Evolutionary conservation across 2,329 filamentous ascomycete species (phyloP), one percentile per base, ranked within the genome.

Genomic region (Xylaria hypoxylon): DNA sequence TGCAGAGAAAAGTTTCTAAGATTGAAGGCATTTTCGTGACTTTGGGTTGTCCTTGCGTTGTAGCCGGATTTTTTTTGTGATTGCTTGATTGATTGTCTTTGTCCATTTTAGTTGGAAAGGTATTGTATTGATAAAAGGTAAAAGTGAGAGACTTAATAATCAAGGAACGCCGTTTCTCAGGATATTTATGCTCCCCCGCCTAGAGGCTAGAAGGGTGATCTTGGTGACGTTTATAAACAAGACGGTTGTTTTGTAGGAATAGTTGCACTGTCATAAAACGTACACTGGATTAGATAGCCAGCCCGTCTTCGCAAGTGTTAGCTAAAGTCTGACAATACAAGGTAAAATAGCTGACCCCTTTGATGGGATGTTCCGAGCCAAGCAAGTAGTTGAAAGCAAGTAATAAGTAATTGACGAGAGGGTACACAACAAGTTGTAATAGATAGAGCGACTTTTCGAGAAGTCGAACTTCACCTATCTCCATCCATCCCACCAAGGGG

Each of bases 211-310:
- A 38, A 15, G 13, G 35, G 13, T 15, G 13, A 15, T 5, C 13
- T 15, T 13, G 35, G 13, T 15, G 35, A 15, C 15, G 10, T 38
- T 38, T 13, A 15, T 15, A 15, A 38, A 38, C 35, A 38, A 38
- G 35, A 15, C 11, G 13, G 13, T 13, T 38, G 35, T 38, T 38
- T 15, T 11, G 11, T 38, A 11, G 13, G 10, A 17, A 64, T 47
- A 3, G 68, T 3, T 10, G 68, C 8, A 60, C 24, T 8, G 31
- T 7, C 6, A 8, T 33, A 33, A 33, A 33, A 33, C 11, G 31
- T 33, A 33, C 31, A 10, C 31, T 33, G 7, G 7, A 10, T 33
- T 33, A 2, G 11, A 33, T 10, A 8, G 7, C 2, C 31, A 33
- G 31, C 31, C 7, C 7, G 4, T 33, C 11, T 10, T 33, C 31